Percentiles rank a stretch among this genome's conserved stretches.
phyloP scores from a whole-genome alignment of 352 stramenopile species.

The Phytophthora cryptogea region DNA sequence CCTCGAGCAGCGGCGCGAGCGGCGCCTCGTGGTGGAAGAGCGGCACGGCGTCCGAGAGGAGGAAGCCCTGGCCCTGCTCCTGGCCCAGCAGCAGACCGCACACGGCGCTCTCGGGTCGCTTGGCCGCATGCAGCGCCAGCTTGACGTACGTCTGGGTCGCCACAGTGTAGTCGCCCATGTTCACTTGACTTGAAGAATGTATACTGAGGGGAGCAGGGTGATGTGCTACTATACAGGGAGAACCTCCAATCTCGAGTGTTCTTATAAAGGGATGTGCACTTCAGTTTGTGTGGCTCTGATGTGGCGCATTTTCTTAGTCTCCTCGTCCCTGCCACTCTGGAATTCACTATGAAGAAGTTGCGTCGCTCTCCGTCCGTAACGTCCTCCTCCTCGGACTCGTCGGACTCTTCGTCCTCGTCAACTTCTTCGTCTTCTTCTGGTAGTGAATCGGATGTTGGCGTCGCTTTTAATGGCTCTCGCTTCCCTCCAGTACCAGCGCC shows the following conservation, averaged over 20 bases:
- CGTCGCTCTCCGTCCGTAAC: slow-evolving; percentile 53
- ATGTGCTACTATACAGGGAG: slow-evolving; percentile 31
- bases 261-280: slow-evolving; percentile 22
- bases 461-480: slow-evolving; percentile 23
- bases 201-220: slow-evolving; percentile 4
- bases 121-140: slow-evolving; percentile 74
- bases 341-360: slow-evolving; percentile 34
- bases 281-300: slow-evolving; percentile 31
- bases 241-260: slow-evolving; percentile 4
- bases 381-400: slow-evolving; percentile 41
- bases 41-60: slow-evolving; percentile 64
- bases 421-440: slow-evolving; percentile 51
- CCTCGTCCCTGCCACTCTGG: slow-evolving; percentile 7
- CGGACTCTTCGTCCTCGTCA: slow-evolving; percentile 36
- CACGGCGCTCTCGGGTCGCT: slow-evolving; percentile 48
- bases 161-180: slow-evolving; percentile 70
- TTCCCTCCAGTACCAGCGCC: slow-evolving; percentile 59
- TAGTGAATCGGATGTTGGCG: slow-evolving; percentile 14
- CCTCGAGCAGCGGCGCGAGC: slow-evolving; percentile 65
- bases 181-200: slow-evolving; percentile 22
- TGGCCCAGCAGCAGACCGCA: slow-evolving; percentile 68
- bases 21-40: slow-evolving; percentile 83
- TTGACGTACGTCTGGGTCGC: slow-evolving; percentile 71
- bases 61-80: slow-evolving; percentile 48
- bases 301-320: slow-evolving; percentile 25